Conservation (phyloP, 2,329 filamentous ascomycete species). For the Cladophialophora psammophila region DNA sequence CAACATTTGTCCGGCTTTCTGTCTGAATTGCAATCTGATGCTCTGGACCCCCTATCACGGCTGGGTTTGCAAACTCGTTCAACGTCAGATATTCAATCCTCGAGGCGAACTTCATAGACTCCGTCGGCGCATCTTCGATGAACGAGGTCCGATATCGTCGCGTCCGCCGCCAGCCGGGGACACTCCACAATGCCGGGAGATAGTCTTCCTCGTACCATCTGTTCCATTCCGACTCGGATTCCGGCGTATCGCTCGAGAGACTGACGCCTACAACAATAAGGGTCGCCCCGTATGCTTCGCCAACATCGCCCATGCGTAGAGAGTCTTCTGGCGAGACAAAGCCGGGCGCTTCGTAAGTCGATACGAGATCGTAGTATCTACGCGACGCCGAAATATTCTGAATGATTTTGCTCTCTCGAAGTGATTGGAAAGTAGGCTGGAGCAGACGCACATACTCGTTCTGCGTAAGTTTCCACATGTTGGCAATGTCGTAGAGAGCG, state of each 20-base stretch:
- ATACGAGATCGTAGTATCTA: conserved; percentile 72
- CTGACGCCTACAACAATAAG: conserved; percentile 16
- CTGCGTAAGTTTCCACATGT: conserved; percentile 74
- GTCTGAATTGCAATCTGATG: conserved; percentile 22
- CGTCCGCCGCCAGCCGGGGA: conserved; percentile 80
- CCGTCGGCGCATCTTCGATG: conserved; percentile 58
- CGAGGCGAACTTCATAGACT: conserved; percentile 41
- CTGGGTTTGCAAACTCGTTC: conserved; percentile 74
- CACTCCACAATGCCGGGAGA: conserved; percentile 61
- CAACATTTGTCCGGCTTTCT: conserved; percentile 38
- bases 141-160: conserved; percentile 72
- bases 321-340: background rate
- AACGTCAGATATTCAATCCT: conserved; percentile 69
- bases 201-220: conserved; percentile 28
- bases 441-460: conserved; percentile 67
- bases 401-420: conserved; percentile 67
- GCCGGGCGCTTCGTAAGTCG: conserved; percentile 49
- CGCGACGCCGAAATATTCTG: conserved; percentile 72
- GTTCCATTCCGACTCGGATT: conserved; percentile 21
- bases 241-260: background rate
- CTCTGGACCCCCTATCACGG: conserved; percentile 60
- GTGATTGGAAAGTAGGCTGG: conserved; percentile 59
- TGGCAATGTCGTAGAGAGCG: conserved; percentile 75
- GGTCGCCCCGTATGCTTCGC: background rate
- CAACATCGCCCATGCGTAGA: background rate